Conservation (phyloP, 306 rosid species). For the Boehmeria nivea region DNA sequence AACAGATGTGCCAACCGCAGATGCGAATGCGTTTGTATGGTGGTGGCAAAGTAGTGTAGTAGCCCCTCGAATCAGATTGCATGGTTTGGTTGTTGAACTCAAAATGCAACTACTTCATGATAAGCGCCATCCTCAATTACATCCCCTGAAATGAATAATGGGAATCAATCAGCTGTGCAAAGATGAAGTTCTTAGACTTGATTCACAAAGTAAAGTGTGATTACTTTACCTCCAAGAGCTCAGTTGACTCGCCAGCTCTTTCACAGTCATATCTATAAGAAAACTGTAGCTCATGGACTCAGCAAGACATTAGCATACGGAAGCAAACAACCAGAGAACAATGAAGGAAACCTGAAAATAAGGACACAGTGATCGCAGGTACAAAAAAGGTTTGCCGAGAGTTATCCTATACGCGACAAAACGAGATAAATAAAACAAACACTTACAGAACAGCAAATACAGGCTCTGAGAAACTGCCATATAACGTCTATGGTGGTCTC, state of each 20-base stretch:
- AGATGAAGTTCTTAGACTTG: neutral
- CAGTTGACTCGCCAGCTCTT: constrained; percentile 33
- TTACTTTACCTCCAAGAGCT: constrained; percentile 45
- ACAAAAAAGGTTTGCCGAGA: constrained; percentile 8
- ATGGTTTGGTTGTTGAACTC: no score
- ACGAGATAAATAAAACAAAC: constrained; percentile 2
- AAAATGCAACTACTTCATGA: no score
- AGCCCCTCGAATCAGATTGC: no score
- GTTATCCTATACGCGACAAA: neutral
- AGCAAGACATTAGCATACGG: constrained; percentile 17
- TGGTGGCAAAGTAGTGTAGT: no score
- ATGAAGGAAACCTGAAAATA: constrained; percentile 14
- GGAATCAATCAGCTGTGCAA: neutral
- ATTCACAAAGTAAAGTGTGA: neutral
- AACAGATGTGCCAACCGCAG: constrained; percentile 15
- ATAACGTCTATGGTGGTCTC: constrained; percentile 32
- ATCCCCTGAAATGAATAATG: constrained; percentile 19
- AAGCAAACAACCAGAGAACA: constrained; percentile 30
- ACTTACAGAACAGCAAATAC: constrained; percentile 39
- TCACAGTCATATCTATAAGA: constrained; percentile 14
- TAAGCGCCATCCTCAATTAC: constrained; percentile 16
- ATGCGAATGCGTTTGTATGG: constrained; percentile 1
- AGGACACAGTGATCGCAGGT: neutral
- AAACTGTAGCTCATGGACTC: constrained; percentile 44
- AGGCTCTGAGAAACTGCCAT: constrained; percentile 29